Evolutionary conservation across 176 grass and related monocot species (phyloP).

Genomic region (Aegilops bicornis): DNA sequence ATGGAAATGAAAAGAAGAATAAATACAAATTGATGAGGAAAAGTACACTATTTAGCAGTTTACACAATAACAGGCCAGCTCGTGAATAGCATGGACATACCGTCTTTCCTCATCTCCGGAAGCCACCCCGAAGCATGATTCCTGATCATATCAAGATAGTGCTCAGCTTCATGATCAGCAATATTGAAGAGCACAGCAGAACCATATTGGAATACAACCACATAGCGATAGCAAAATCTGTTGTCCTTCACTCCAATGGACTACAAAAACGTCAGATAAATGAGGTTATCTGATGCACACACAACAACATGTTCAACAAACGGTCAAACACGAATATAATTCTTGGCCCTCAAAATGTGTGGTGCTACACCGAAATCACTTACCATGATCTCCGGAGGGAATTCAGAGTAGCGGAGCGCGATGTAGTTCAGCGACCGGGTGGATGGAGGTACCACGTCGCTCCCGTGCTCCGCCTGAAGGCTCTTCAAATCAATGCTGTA

Average conservation of each 20-base stretch:
- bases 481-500: constrained; percentile 89
- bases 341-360: neutral
- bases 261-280: constrained; percentile 30
- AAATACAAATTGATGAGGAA: neutral
- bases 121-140: constrained; percentile 92
- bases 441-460: constrained; percentile 64
- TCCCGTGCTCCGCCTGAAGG: constrained; percentile 68
- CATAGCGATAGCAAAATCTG: constrained; percentile 68
- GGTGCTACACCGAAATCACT: constrained; percentile 13
- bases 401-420: constrained; percentile 71
- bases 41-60: neutral
- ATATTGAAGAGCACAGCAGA: constrained; percentile 91
- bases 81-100: constrained; percentile 36
- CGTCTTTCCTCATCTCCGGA: constrained; percentile 83
- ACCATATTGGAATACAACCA: constrained; percentile 91
- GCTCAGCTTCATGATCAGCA: constrained; percentile 88
- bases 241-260: constrained; percentile 69
- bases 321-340: neutral
- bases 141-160: constrained; percentile 84
- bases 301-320: neutral
- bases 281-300: neutral
- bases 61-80: neutral
- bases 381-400: constrained; percentile 71
- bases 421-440: constrained; percentile 79
- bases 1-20: neutral